Percentiles rank a stretch among this genome's conserved stretches.
phyloP scores from a whole-genome alignment of 2,329 filamentous ascomycete species.

The Teratosphaeria gauchensis region DNA sequence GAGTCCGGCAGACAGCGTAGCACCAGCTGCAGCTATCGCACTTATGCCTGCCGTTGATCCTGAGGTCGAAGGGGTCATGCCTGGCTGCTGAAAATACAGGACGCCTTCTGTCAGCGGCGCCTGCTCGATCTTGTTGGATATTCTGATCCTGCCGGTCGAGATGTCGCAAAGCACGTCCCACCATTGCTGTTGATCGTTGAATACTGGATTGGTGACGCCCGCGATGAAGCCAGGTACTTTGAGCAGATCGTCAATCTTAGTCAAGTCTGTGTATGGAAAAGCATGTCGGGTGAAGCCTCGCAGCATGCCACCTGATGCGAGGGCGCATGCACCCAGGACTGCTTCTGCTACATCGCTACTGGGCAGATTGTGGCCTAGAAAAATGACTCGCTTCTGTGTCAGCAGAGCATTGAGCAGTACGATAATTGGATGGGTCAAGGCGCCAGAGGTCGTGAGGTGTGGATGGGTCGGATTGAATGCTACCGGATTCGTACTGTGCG shows the following conservation, averaged over 20 bases:
- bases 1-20: constrained; percentile 27
- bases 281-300: constrained; percentile 91
- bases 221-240: constrained; percentile 97
- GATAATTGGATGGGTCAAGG: constrained; percentile 86
- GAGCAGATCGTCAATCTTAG: constrained; percentile 91
- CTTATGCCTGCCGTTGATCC: constrained; percentile 14
- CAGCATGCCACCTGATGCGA: constrained; percentile 85
- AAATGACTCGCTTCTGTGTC: constrained; percentile 93
- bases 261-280: constrained; percentile 95
- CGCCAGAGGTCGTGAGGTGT: constrained; percentile 85
- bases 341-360: constrained; percentile 95
- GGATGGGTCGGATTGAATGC: constrained; percentile 71
- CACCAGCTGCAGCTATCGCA: constrained; percentile 20
- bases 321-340: constrained; percentile 90
- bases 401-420: constrained; percentile 89
- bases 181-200: constrained; percentile 91
- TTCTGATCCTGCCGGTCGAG: constrained; percentile 85
- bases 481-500: constrained; percentile 73
- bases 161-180: constrained; percentile 96
- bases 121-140: constrained; percentile 76
- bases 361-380: constrained; percentile 87
- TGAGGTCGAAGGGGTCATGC: constrained; percentile 4
- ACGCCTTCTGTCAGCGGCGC: constrained; percentile 77
- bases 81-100: constrained; percentile 67
- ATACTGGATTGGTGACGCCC: constrained; percentile 93